Base-by-base conservation (phyloP, 163 green algal genomes). In the Trebouxia gelatinosa region DNA sequence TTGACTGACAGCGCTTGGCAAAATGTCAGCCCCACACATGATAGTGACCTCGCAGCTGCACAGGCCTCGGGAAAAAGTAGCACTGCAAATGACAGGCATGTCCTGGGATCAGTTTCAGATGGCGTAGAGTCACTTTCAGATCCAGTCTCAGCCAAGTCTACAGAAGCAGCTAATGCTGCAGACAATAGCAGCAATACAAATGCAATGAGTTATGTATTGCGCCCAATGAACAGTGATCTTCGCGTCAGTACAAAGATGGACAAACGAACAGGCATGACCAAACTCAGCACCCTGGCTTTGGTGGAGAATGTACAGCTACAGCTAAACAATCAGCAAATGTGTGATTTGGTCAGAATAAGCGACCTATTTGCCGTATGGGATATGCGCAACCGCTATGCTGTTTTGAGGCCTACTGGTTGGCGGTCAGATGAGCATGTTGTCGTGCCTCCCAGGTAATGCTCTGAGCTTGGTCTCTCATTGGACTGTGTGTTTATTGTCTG, bases 361-460 rank as follows among this genome's bases (percentile, higher is more conserved):
- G 74, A 81, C 65, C 34, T 65, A 17, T 50, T 39, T 29, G 34
- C 46, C 11, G 54, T 84, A 0, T 84, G 75, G 74, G 35, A 16
- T 7, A 40, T 79, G 9, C 75, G 86, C 7, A 89, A 87, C 70
- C 77, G 78, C 34, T 88, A 88, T 62, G 91, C 88, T 11, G 68
- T 81, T 9, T 86, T 91, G 17, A 32, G 78, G 61, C 78, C 78
- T 2, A 59, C n/a, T 43, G 70, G 59, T 13, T 80, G 78, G 78
- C 70, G 78, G 17, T 77, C 70, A 29, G 5, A 46, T 46, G 51
- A 35, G 34, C n/a, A 54, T 32, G 23, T 7, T 28, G 3, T 13
- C 11, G 58, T 67, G 32, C 3, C 59, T 38, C 13, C 40, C 31
- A 67, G 62, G 76, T 50, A 34, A 5, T 23, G 43, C 43, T 54